These are phyloP conservation scores for Tetrapyrgos nigripes DNA, from an alignment of 1,284 basidiomycete species.

Conservation along the genomic window DNA sequence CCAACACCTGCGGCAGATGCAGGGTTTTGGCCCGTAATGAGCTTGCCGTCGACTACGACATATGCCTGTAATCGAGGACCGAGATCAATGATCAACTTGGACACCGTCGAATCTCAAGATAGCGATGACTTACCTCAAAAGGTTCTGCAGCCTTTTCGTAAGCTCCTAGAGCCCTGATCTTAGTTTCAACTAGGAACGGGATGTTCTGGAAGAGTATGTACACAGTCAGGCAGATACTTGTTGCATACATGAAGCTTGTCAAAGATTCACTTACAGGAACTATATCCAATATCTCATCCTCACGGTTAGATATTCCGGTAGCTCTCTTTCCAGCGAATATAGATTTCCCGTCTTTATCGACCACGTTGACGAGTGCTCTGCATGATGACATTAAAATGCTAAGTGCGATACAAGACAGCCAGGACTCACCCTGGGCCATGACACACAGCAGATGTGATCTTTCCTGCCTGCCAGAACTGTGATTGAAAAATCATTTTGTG, in stretches of 20 bases:
- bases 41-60: slow-evolving; percentile 48
- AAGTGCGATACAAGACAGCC: no score
- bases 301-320: slow-evolving; percentile 77
- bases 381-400: not conserved
- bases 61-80: slow-evolving; percentile 33
- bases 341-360: slow-evolving; percentile 59
- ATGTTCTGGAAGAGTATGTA: slow-evolving; percentile 43
- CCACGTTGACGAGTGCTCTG: slow-evolving; percentile 60
- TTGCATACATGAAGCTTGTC: no score
- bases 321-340: slow-evolving; percentile 67
- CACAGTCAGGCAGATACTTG: not conserved
- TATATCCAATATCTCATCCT: slow-evolving; percentile 60
- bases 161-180: slow-evolving; percentile 61
- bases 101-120: no score
- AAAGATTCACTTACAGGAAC: slow-evolving; percentile 42
- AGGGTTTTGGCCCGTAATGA: slow-evolving; percentile 76
- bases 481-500: no score
- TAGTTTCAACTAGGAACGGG: slow-evolving; percentile 76
- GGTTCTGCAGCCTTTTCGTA: slow-evolving; percentile 63
- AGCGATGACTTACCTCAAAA: slow-evolving; percentile 57
- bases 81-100: not conserved
- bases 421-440: slow-evolving; percentile 72
- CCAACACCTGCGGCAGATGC: slow-evolving; percentile 60
- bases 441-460: slow-evolving; percentile 74
- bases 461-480: slow-evolving; percentile 65